phyloP scores from a whole-genome alignment of 768 basidiomycete species.

The Terana coerulea region DNA sequence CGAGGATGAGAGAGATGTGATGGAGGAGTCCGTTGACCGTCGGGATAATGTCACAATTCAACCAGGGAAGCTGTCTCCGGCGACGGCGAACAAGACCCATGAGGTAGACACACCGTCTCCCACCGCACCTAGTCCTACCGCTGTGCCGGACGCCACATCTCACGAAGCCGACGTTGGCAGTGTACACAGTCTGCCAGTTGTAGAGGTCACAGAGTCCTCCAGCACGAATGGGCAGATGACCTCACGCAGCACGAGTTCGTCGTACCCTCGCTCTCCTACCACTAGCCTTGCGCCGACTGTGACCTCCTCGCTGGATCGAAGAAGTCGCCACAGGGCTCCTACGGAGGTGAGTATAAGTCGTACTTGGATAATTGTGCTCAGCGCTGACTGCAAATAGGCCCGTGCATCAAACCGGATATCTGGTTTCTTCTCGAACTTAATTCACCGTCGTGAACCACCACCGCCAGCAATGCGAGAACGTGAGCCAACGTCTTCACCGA shows the following conservation, averaged over 20 bases:
- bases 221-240: slow-evolving; percentile 22
- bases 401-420: slow-evolving; percentile 74
- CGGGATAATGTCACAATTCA: slow-evolving; percentile 25
- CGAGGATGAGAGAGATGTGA: slow-evolving; percentile 30
- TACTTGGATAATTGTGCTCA: slow-evolving; percentile 5
- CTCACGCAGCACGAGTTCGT: slow-evolving; percentile 26
- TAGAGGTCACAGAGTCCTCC: slow-evolving; percentile 44
- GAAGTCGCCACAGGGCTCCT: slow-evolving; percentile 44
- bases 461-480: slow-evolving; percentile 19
- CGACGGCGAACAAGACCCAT: slow-evolving; percentile 21
- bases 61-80: slow-evolving; percentile 20
- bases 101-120: slow-evolving; percentile 36
- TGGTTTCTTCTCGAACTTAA: slow-evolving; percentile 79
- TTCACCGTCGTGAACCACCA: slow-evolving; percentile 62
- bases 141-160: slow-evolving; percentile 30
- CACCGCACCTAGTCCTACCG: slow-evolving; percentile 24
- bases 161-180: slow-evolving; percentile 46
- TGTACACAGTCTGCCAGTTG: slow-evolving; percentile 55
- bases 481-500: slow-evolving; percentile 18
- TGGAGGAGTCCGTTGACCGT: slow-evolving; percentile 20
- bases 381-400: slow-evolving; percentile 31
- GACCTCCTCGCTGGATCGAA: slow-evolving; percentile 13
- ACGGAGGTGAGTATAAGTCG: slow-evolving; percentile 52
- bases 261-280: slow-evolving; percentile 28
- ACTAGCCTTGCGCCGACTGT: slow-evolving; percentile 21